Evolutionary conservation across 2,329 filamentous ascomycete genomes (phyloP), one percentile per base, ranked within the genome.

Genomic region (Dactylonectria macrodidyma): DNA sequence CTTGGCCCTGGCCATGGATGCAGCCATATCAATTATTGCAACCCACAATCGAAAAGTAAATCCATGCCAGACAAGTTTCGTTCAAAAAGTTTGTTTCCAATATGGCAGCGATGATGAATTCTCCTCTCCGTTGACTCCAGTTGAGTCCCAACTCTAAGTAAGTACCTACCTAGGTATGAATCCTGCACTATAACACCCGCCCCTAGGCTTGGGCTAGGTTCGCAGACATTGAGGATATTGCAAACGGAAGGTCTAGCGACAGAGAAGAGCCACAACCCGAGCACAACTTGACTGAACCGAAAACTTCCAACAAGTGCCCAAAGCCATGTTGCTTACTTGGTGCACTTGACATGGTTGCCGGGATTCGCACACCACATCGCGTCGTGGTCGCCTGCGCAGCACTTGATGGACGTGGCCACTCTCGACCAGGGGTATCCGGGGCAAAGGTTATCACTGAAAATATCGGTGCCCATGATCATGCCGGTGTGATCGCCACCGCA

Each of bases 401-500:
- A 71, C 50, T 69, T 71, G 61, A 71, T 24, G 11, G 62, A 66
- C 14, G 69, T 67, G 4, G 51, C 52, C n/a, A 24, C 54, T 3
- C 8, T 1, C 2, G 41, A 44, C 69, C 69, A 71, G 2, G 47
- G 36, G 10, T 67, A 63, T 16, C n/a, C 12, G 3, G 69, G 66
- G 54, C 69, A 71, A 8, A 71, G 44, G 24, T 57, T 52, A 34
- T 69, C 56, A 10, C 19, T 22, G 11, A 54, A 12, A 10, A 71
- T 26, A 19, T 65, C 41, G 6, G 24, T 26, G 24, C 69, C 69
- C 5, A 58, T 14, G 26, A 71, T 56, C 66, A 67, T 69, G 16
- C 56, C 66, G 1, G 69, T 71, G 59, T 71, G 66, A 30, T 64
- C 63, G 10, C 69, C 69, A 9, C 61, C 52, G 54, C 69, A 71